These are phyloP conservation scores for Mycena rebaudengoi DNA, from an alignment of 768 basidiomycete genomes.

Conservation along the genomic window DNA sequence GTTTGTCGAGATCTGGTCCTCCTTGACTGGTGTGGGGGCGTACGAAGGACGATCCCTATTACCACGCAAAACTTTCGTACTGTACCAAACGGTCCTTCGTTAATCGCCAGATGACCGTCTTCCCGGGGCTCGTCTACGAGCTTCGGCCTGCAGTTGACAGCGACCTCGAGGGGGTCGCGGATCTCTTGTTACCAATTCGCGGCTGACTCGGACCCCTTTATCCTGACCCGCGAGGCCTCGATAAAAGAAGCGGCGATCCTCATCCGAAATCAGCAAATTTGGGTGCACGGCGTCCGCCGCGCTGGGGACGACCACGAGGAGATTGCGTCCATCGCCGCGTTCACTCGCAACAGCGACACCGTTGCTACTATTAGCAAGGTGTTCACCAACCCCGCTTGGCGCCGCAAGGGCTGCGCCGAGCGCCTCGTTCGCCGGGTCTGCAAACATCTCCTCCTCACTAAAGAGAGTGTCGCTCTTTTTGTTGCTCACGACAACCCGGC, in stretches of 20 bases:
- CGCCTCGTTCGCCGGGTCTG: constrained; percentile 68
- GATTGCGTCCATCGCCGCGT: constrained; percentile 73
- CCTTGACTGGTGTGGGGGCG: constrained; percentile 49
- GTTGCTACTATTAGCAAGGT: constrained; percentile 79
- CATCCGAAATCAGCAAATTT: constrained; percentile 57
- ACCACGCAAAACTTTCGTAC: constrained; percentile 64
- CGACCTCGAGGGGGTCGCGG: constrained; percentile 52
- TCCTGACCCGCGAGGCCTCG: constrained; percentile 51
- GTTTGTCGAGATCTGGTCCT: constrained; percentile 61
- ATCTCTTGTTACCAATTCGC: constrained; percentile 67
- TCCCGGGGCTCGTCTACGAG: constrained; percentile 37
- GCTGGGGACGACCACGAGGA: constrained; percentile 35
- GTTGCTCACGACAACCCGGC: constrained; percentile 66
- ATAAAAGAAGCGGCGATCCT: constrained; percentile 58
- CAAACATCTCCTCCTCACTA: constrained; percentile 53
- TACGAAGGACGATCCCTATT: constrained; percentile 61
- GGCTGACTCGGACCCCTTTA: constrained; percentile 63
- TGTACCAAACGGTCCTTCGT: constrained; percentile 58
- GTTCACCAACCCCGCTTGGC: constrained; percentile 63
- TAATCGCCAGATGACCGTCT: constrained; percentile 24
- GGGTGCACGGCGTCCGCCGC: constrained; percentile 64
- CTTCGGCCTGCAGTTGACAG: constrained; percentile 51
- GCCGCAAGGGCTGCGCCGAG: constrained; percentile 65
- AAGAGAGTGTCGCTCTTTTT: constrained; percentile 67
- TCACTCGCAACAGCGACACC: constrained; percentile 64